Percentiles rank a stretch among this genome's conserved stretches.
phyloP scores from a whole-genome alignment of 345 rosid species.

The rapeseed (Brassica napus) region Da-Ae NC_063442.1:38867001-38867500 shows the following conservation, averaged over 20 bases:
- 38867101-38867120: not conserved
- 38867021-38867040: conserved; percentile 27
- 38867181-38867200: conserved; percentile 17
- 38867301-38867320: not conserved
- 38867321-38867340: conserved; percentile 1
- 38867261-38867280: not conserved
- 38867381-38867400: not conserved
- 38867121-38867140: conserved; percentile 19
- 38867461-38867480: not conserved
- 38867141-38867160: conserved; percentile 7
- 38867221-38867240: conserved; percentile 11
- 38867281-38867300: not conserved
- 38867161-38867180: conserved; percentile 35
- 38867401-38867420: too few species aligned
- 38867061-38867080: not conserved
- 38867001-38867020: conserved; percentile 33
- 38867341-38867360: not conserved
- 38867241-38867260: not conserved
- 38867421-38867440: not conserved
- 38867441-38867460: not conserved
- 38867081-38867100: conserved; percentile 19
- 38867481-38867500: not conserved
- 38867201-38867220: conserved; percentile 25
- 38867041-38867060: conserved; percentile 31
- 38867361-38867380: not conserved